Evolutionary conservation across 257 asterid species (phyloP).

Genomic region (Galeopsis tetrahit): DNA sequence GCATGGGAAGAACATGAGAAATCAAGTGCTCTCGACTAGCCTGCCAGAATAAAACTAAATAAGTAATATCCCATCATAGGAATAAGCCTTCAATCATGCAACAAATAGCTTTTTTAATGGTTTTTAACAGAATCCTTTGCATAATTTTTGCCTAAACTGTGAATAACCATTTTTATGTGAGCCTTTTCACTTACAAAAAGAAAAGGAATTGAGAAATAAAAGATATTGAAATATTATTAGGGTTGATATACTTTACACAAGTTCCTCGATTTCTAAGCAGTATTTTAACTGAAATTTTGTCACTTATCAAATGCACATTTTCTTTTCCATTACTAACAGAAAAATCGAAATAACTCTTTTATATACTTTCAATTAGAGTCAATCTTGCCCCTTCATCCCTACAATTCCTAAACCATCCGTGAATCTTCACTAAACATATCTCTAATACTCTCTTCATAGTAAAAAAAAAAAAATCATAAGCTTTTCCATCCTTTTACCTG

Average conservation of each 20-base stretch:
- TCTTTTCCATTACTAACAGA: not conserved
- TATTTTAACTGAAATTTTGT: not conserved
- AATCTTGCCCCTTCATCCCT: not conserved
- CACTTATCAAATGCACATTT: slow-evolving; percentile 14
- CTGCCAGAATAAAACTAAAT: slow-evolving; percentile 49
- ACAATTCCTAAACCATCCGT: slow-evolving; percentile 5
- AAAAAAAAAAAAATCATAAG: not conserved
- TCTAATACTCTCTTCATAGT: not conserved
- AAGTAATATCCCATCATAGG: slow-evolving; percentile 24
- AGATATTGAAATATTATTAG: not conserved
- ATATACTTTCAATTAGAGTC: not conserved
- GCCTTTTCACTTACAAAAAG: not conserved
- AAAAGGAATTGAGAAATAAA: not conserved
- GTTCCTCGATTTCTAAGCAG: slow-evolving; percentile 1
- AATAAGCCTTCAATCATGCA: slow-evolving; percentile 34
- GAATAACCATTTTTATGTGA: not conserved
- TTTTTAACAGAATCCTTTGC: slow-evolving; percentile 7
- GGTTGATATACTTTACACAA: not conserved
- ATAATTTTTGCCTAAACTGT: slow-evolving; percentile 7
- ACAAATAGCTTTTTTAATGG: slow-evolving; percentile 13
- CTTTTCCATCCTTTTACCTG: not conserved
- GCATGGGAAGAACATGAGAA: slow-evolving; percentile 88
- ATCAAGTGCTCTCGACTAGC: slow-evolving; percentile 87
- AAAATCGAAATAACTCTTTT: not conserved
- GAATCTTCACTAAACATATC: not conserved